Percentiles rank a stretch among this genome's conserved stretches.
Conservation (phyloP, 1,139 yeast species). For the Debaryomycetaceae sp. region DNA sequence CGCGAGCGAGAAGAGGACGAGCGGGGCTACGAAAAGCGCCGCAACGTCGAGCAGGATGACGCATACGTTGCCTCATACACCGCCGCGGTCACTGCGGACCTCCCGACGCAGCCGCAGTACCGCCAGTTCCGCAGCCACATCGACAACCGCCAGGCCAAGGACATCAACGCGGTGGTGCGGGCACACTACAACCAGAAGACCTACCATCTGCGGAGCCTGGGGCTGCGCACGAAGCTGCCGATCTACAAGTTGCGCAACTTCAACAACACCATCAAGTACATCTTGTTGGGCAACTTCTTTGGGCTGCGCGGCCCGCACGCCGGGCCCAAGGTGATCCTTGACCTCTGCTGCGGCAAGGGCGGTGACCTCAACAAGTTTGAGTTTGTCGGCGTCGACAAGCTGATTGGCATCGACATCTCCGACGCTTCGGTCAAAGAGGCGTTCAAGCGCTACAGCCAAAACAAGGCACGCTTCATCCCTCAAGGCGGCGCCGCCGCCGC, state of each 20-base stretch:
- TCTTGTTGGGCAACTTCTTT: slow-evolving; percentile 70
- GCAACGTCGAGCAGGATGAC: slow-evolving; percentile 7
- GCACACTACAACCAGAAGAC: slow-evolving; percentile 86
- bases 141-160: slow-evolving; percentile 30
- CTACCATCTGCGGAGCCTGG: slow-evolving; percentile 57
- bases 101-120: slow-evolving; percentile 21
- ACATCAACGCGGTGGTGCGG: slow-evolving; percentile 60
- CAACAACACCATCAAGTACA: slow-evolving; percentile 88
- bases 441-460: slow-evolving; percentile 57
- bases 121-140: slow-evolving; percentile 41
- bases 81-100: slow-evolving; percentile 20
- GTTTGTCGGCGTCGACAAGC: slow-evolving; percentile 65
- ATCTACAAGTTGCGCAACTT: slow-evolving; percentile 82
- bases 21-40: too few relatives aligned
- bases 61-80: slow-evolving; percentile 25
- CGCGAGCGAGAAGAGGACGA: slow-evolving; percentile 3
- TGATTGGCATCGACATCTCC: slow-evolving; percentile 88
- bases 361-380: slow-evolving; percentile 94
- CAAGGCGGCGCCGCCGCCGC: slow-evolving; percentile 17
- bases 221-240: slow-evolving; percentile 68
- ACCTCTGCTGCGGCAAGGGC: slow-evolving; percentile 96
- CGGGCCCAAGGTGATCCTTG: slow-evolving; percentile 47
- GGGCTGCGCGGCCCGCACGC: slow-evolving; percentile 43
- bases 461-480: slow-evolving; percentile 37
- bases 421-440: slow-evolving; percentile 88